These are phyloP conservation scores for Pseudocercospora eumusae DNA, from an alignment of 2,329 filamentous ascomycete genomes.

Conservation along the genomic window DNA sequence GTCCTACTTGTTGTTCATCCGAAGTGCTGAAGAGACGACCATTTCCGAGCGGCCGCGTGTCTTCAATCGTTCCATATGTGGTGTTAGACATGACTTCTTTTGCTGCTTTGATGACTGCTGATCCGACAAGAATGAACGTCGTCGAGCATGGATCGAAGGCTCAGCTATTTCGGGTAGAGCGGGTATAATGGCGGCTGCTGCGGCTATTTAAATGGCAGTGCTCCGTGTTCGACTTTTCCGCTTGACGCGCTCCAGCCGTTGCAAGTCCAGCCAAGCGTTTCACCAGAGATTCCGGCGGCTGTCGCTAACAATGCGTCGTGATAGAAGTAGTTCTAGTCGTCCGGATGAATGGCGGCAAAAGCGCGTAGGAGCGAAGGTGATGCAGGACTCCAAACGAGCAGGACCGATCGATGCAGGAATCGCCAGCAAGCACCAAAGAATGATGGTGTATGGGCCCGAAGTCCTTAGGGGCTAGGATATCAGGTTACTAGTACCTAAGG, in stretches of 20 bases:
- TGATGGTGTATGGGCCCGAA: background rate
- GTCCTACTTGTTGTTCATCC: conserved; percentile 25
- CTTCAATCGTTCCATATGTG: conserved; percentile 26
- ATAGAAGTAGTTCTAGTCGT: no score
- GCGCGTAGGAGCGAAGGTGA: background rate
- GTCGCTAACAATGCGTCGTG: background rate
- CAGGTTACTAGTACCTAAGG: no score
- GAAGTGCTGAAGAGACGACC: conserved; percentile 22
- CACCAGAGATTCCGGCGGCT: no score
- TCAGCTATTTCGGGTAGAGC: conserved; percentile 15
- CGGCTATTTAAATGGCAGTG: background rate
- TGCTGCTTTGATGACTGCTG: background rate
- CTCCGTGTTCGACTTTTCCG: background rate
- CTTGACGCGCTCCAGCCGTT: background rate
- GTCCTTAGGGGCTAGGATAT: no score
- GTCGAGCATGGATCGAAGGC: background rate
- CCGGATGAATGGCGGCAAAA: background rate
- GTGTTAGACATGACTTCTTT: conserved; percentile 11
- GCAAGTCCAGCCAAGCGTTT: background rate
- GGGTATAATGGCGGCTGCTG: conserved; percentile 19
- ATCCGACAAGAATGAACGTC: background rate
- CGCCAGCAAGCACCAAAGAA: background rate
- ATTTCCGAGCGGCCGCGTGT: conserved; percentile 5
- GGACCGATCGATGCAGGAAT: background rate
- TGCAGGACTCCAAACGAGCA: background rate